These are phyloP conservation scores for Leccinum pachyderme DNA, from an alignment of 1,284 basidiomycete genomes.

Conservation along the genomic window DNA sequence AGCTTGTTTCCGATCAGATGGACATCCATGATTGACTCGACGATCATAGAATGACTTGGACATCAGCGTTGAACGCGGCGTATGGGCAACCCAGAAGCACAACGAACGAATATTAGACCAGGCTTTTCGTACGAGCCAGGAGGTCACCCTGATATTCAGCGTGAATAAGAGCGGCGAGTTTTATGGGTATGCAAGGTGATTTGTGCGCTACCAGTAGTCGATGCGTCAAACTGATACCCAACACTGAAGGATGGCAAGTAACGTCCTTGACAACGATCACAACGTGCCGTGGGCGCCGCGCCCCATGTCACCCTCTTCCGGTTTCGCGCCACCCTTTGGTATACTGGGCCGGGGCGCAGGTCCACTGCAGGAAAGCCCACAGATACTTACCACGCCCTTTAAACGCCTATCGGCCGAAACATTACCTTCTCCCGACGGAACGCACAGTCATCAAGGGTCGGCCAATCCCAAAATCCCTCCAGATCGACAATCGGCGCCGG, in stretches of 20 bases:
- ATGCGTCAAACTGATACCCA: conserved; percentile 4
- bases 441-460: neutral
- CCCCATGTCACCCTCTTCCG: conserved; percentile 32
- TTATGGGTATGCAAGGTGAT: conserved; percentile 81
- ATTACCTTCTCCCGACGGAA: conserved; percentile 37
- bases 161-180: conserved; percentile 92
- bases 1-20: neutral
- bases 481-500: conserved; percentile 47
- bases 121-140: conserved; percentile 83
- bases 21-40: conserved; percentile 5
- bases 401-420: conserved; percentile 41
- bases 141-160: conserved; percentile 87
- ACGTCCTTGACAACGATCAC: conserved; percentile 48
- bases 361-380: neutral
- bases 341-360: conserved; percentile 15
- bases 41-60: conserved; percentile 73
- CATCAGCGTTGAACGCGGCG: conserved; percentile 74
- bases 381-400: conserved; percentile 37
- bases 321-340: conserved; percentile 15
- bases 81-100: conserved; percentile 93
- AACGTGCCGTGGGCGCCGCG: conserved; percentile 62
- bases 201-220: conserved; percentile 3
- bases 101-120: conserved; percentile 90
- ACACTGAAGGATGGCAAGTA: conserved; percentile 58
- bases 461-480: neutral